phyloP scores from a whole-genome alignment of 805 yeast genomes.

The Candida qinlingensis region DNA sequence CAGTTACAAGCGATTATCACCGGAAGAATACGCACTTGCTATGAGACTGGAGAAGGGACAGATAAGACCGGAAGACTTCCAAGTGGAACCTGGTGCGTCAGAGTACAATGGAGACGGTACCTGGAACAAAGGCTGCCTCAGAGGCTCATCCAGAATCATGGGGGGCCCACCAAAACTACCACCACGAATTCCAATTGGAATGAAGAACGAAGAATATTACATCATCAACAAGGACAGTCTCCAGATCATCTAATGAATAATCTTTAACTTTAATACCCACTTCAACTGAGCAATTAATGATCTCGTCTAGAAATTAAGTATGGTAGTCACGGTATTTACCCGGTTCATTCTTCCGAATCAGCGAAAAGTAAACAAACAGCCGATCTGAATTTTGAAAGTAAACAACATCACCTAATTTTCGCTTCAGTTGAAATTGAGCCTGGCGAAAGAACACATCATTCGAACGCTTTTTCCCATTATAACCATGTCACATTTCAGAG shows the following conservation, averaged over 20 bases:
- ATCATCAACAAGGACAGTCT: constrained; percentile 12
- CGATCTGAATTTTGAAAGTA: neutral
- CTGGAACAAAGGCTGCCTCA: constrained; percentile 17
- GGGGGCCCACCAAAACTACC: constrained; percentile 18
- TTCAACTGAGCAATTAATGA: neutral
- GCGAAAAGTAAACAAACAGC: neutral
- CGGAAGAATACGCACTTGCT: constrained; percentile 17
- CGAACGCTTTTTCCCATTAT: too few species aligned
- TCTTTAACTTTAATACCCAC: too few species aligned
- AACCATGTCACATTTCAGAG: constrained; percentile 24
- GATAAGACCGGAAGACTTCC: constrained; percentile 13
- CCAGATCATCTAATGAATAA: constrained; percentile 2
- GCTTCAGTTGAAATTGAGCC: too few species aligned
- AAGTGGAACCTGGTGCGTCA: constrained; percentile 20
- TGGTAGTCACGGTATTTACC: neutral
- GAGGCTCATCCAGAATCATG: constrained; percentile 13
- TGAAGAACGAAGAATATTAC: constrained; percentile 21
- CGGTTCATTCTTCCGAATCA: neutral
- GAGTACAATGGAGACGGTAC: constrained; percentile 24
- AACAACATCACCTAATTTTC: neutral
- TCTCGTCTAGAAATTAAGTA: too few species aligned
- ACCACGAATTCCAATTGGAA: constrained; percentile 24
- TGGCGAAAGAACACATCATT: too few species aligned
- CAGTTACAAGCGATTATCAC: constrained; percentile 9
- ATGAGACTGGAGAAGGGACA: constrained; percentile 20